Base-by-base conservation (phyloP, 257 asterid species). In the Paraleonurus japonicus region DNA sequence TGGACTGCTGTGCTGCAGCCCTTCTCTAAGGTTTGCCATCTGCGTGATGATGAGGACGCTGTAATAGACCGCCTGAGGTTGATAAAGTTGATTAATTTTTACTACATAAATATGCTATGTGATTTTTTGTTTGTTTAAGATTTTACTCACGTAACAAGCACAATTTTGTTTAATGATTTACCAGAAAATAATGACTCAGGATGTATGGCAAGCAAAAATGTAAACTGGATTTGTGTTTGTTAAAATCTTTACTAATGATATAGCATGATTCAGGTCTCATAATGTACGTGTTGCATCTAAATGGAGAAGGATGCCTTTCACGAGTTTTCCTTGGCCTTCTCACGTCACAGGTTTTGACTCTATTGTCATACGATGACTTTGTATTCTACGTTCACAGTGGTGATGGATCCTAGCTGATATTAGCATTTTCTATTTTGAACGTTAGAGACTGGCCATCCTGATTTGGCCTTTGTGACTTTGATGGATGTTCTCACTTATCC, bases 1-100 rank as follows among this genome's bases (percentile, higher is more conserved):
- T 87, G 97, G 96, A 61, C 61, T 78, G 97, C 85, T 80, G 81
- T 76, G 72, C 69, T 91, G 55, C 84, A 75, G 92, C 91, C 91
- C 74, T 79, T 66, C 78, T 80, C 96, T 11, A 88, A 75, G 82
- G 48, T 90, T 76, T 78, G 87, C 83, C 82, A 81, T 86, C 80
- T 93, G 80, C 84, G 79, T 35, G 89, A 93, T 67, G 92, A 85
- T 27, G 83, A 87, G 28, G 75, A 83, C 33, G 60, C 71, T 48
- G 82, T 87, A 57, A 73, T 79, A 61, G 81, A 69, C 54, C 85
- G 83, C 53, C 81, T 75, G 74, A 85, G 97, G 98, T 90, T 11
- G 41, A 82, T 80, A 75, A 41, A 61, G 33, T 72, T 57, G 17
- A 47, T 71, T 65, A 48, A 30, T 32, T 13, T 23, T 1, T 26